phyloP scores from a whole-genome alignment of 78 protist species.

The Dictyostelium intermedium region DNA sequence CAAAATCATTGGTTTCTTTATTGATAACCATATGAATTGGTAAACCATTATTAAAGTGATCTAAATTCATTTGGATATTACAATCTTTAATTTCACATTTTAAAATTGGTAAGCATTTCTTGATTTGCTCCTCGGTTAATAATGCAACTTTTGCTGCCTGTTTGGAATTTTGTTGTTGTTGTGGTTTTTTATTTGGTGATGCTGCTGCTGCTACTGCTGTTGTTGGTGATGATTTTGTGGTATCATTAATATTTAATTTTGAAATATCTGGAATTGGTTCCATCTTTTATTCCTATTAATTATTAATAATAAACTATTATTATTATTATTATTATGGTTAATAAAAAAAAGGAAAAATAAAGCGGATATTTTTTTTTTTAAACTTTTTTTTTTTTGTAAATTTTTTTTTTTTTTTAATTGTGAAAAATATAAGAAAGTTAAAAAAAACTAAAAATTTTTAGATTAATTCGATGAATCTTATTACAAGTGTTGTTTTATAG shows the following conservation, averaged over 20 bases:
- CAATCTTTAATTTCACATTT: not conserved
- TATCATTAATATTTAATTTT: not conserved
- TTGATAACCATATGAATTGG: not conserved
- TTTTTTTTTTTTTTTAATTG: not conserved
- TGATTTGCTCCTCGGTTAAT: not conserved
- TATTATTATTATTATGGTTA: too few relatives aligned
- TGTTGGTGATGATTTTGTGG: not conserved
- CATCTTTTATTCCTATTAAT: not conserved
- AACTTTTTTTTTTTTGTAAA: not conserved
- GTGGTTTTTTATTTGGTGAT: not conserved
- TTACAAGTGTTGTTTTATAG: not conserved
- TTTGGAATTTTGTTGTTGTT: not conserved
- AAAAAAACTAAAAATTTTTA: not conserved
- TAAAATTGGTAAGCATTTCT: not conserved
- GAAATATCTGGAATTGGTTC: slow-evolving; percentile 17
- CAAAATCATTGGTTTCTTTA: slow-evolving; percentile 19
- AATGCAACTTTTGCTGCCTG: not conserved
- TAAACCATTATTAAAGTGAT: not conserved
- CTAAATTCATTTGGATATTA: not conserved
- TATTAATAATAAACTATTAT: not conserved
- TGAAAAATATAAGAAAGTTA: not conserved
- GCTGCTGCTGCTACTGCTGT: not conserved
- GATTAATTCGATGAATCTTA: not conserved
- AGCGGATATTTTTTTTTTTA: not conserved
- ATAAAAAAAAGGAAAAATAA: not conserved